Percentiles rank a stretch among this genome's conserved stretches.
These are phyloP conservation scores for Phytophthora fragariaefolia DNA, from an alignment of 352 stramenopile species.

Conservation along the genomic window DNA sequence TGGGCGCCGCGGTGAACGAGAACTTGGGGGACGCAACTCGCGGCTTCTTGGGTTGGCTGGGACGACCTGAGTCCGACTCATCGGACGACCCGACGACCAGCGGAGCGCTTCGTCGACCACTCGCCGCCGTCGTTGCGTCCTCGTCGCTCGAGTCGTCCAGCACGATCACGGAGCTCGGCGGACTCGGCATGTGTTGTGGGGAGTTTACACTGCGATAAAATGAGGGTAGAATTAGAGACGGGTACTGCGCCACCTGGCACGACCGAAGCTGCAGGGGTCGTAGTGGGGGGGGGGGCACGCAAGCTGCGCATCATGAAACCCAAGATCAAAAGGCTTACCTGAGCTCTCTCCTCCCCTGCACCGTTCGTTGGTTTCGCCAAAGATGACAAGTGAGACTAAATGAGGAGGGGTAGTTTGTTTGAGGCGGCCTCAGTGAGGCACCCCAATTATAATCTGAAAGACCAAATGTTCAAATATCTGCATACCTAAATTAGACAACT, in stretches of 20 bases:
- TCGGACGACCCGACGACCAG: slow-evolving; percentile 28
- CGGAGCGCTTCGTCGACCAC: slow-evolving; percentile 3
- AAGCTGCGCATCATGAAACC: no score
- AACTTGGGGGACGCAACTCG: slow-evolving; percentile 12
- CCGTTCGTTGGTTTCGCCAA: slow-evolving; percentile 5
- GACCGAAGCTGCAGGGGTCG: no score
- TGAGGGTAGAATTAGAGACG: no score
- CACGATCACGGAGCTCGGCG: slow-evolving; percentile 45
- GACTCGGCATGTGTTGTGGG: slow-evolving; percentile 44
- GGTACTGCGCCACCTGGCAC: no score
- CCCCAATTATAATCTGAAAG: no score
- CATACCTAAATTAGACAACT: no score
- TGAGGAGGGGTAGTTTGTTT: neutral
- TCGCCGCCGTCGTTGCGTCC: slow-evolving; percentile 13
- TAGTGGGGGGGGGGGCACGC: no score
- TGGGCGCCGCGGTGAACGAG: slow-evolving; percentile 2
- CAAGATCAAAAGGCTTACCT: no score
- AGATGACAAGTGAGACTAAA: slow-evolving; percentile 8
- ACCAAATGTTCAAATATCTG: no score
- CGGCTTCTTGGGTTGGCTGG: slow-evolving; percentile 26
- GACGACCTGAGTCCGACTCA: slow-evolving; percentile 22
- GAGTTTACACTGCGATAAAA: no score
- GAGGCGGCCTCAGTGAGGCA: no score
- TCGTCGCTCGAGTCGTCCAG: slow-evolving; percentile 63
- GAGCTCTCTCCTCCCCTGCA: slow-evolving; percentile 1